These are phyloP conservation scores for Aegilops bicornis DNA, from an alignment of 176 grass and related monocot species.

Conservation along the genomic window DNA sequence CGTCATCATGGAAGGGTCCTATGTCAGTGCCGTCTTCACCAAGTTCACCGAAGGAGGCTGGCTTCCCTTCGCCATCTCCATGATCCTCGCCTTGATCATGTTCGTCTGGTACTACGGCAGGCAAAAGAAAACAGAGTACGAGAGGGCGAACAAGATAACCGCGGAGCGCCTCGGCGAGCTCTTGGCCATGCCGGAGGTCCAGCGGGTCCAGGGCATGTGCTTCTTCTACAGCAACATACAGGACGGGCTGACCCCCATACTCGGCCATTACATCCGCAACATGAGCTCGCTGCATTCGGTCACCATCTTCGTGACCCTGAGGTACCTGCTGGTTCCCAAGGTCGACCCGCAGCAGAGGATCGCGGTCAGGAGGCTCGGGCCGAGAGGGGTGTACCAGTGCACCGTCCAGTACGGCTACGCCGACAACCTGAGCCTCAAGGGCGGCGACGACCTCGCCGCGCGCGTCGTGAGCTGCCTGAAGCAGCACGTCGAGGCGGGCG, in stretches of 20 bases:
- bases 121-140: slow-evolving; percentile 65
- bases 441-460: slow-evolving; percentile 33
- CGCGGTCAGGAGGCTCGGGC: slow-evolving; percentile 51
- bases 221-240: slow-evolving; percentile 92
- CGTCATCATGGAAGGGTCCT: slow-evolving; percentile 67
- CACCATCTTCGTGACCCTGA: slow-evolving; percentile 61
- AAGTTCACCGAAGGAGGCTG: slow-evolving; percentile 79
- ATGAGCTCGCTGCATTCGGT: slow-evolving; percentile 62
- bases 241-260: slow-evolving; percentile 61
- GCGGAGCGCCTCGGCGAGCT: slow-evolving; percentile 52
- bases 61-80: slow-evolving; percentile 72
- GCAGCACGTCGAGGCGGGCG: slow-evolving; percentile 21
- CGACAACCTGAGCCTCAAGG: slow-evolving; percentile 41
- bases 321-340: slow-evolving; percentile 66
- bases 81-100: slow-evolving; percentile 73
- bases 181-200: slow-evolving; percentile 58
- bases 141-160: slow-evolving; percentile 70
- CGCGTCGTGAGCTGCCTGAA: slow-evolving; percentile 44
- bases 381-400: slow-evolving; percentile 59
- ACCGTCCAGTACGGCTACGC: slow-evolving; percentile 73
- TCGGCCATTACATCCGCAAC: slow-evolving; percentile 76
- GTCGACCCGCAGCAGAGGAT: slow-evolving; percentile 58
- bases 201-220: slow-evolving; percentile 63
- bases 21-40: slow-evolving; percentile 66
- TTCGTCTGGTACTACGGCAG: slow-evolving; percentile 85